Conservation (phyloP, 2,329 filamentous ascomycete species). For the Colletotrichum sp. region DNA sequence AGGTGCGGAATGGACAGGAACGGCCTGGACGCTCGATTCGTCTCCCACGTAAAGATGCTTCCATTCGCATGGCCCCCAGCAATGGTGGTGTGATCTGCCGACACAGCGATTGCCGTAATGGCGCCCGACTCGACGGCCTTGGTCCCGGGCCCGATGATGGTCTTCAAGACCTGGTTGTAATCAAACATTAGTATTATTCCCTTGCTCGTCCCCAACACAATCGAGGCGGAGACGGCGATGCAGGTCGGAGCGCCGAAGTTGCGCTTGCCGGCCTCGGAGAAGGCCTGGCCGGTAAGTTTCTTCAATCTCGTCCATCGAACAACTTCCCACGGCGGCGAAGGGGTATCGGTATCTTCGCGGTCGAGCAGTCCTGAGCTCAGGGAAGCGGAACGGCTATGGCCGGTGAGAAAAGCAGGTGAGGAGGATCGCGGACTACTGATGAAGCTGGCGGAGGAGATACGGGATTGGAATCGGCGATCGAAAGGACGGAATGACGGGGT, state of each 20-base stretch:
- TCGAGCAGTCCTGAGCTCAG: constrained; percentile 73
- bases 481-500: constrained; percentile 90
- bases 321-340: constrained; percentile 91
- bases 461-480: constrained; percentile 91
- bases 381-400: constrained; percentile 83
- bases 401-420: constrained; percentile 79
- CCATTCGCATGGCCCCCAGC: constrained; percentile 90
- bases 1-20: constrained; percentile 88
- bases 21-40: constrained; percentile 78
- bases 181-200: constrained; percentile 96
- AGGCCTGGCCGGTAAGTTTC: constrained; percentile 87
- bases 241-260: constrained; percentile 94
- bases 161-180: constrained; percentile 93
- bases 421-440: constrained; percentile 68
- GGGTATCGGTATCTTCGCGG: constrained; percentile 69
- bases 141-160: constrained; percentile 90
- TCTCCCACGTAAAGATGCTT: constrained; percentile 97
- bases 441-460: constrained; percentile 68
- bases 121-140: constrained; percentile 93
- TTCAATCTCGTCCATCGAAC: constrained; percentile 93
- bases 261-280: constrained; percentile 89
- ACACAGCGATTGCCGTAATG: constrained; percentile 86
- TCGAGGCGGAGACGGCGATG: constrained; percentile 83
- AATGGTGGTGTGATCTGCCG: constrained; percentile 91
- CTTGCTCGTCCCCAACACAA: constrained; percentile 91